Evolutionary conservation across 1,284 basidiomycete genomes (phyloP), one percentile per base, ranked within the genome.

Genomic region (Ustilago shanxiensis): DNA sequence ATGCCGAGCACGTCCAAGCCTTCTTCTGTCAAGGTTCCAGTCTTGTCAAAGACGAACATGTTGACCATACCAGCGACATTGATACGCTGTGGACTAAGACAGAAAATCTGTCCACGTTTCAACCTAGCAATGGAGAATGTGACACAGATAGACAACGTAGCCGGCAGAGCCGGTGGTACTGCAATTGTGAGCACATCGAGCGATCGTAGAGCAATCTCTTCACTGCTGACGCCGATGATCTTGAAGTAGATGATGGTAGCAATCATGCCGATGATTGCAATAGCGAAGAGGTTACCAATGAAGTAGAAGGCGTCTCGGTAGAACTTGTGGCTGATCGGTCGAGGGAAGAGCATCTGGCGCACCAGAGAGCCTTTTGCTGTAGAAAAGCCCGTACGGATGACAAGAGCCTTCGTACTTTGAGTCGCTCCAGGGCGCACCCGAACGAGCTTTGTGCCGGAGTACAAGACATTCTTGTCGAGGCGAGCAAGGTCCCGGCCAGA

Each of bases 1-100:
- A 79, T 78, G 1, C 84, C 84, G 53, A 99, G 92, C 51, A 99
- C 95, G 84, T 99, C 97, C 49, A 99, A 89, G 0, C 97, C 97
- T 78, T 99, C 97, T 87, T 98, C 97, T 0, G 97, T 99, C 16
- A 99, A 89, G 1, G 97, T 99, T 2, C 97, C 97, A 1, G 97
- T 99, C 88, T 99, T 99, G 89, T 99, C 97, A 83, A 99, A 99
- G 86, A 95, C 98, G 81, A 95, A 96, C 10, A 99, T 93, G 79
- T 99, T 98, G 88, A 99, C 90, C 87, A 98, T 97, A 28, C 97
- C 97, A 1, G 92, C 95, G 54, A 99, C 92, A 84, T 99, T 99
- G 81, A 99, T 94, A 35, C 97, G 89, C 80, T 92, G 97, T 0
- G 97, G 97, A 3, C 96, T 95, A 72, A 98, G 98, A 86, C 97